Evolutionary conservation across 2,329 filamentous ascomycete genomes (phyloP), one percentile per base, ranked within the genome.

Genomic region (Botryotinia narcissicola): DNA sequence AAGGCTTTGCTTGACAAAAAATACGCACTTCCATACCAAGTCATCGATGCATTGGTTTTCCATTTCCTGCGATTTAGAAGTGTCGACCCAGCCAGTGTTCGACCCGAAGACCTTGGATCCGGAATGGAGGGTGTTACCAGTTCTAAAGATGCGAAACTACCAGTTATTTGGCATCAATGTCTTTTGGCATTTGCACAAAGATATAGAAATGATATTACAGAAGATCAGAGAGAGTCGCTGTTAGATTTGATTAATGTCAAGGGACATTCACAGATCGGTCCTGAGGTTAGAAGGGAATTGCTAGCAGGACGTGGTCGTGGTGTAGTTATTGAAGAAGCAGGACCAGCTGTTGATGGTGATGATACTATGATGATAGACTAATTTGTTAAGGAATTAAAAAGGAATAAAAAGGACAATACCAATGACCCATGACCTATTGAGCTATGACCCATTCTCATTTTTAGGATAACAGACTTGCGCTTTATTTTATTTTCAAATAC

Each of bases 91-190:
- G 85, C 87, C 4, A 85, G 85, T 18, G 86, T 87, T 29, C 85
- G 85, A 70, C 85, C 85, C 46, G 83, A 81, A 7, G 85, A 88
- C 73, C 29, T 75, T 29, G 78, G 74, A 46, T 90, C 92, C 72
- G 84, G 84, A 42, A 90, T 90, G 85, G 82, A 86, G 16, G 85
- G 84, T 69, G 81, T 84, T 78, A 80, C 83, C 81, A 83, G 76
- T 73, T 83, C 83, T 29, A 85, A 85, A n/a, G 87, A 88, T 66
- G 85, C 87, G 80, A 93, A 92, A 80, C 82, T 98, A 76, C 96
- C 97, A 0, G 94, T 99, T 12, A 90, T 99, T 73, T 99, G 95
- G 94, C 96, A 99, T 82, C 95, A 98, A 84, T 94, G 92, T 78
- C 85, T 99, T 44, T 84, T 99, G 72, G 92, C 93, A 2, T 99